Evolutionary conservation across 129 eudicot genomes (phyloP).

Genomic region (Arctium minus): DNA sequence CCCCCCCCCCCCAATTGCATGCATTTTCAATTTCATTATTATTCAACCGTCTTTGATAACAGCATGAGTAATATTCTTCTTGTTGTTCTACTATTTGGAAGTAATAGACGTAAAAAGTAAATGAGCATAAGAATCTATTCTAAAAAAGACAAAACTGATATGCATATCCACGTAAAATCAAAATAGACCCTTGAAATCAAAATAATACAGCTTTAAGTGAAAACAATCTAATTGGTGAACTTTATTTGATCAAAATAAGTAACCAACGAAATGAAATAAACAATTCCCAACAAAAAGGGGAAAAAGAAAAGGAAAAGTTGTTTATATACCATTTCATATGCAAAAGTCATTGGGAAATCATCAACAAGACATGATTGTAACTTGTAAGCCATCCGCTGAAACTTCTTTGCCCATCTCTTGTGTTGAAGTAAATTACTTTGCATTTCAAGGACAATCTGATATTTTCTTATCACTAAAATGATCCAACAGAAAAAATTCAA

Average conservation of each 20-base stretch:
- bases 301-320: not conserved
- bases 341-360: not conserved
- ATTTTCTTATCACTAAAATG: no score
- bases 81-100: conserved; percentile 4
- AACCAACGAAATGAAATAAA: not conserved
- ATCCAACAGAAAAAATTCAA: no score
- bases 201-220: not conserved
- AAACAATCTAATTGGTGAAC: conserved; percentile 1
- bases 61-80: not conserved
- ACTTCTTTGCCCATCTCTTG: not conserved
- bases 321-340: not conserved
- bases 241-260: conserved; percentile 3
- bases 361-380: not conserved
- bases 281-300: not conserved
- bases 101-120: not conserved
- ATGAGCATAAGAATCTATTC: not conserved
- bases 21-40: not conserved
- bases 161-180: conserved; percentile 8
- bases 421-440: not conserved
- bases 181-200: conserved; percentile 5
- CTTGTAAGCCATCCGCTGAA: not conserved
- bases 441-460: not conserved
- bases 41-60: not conserved
- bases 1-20: not conserved
- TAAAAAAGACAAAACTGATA: not conserved